phyloP scores from a whole-genome alignment of 139 green algal genomes.

The Chlorella sp. region DNA sequence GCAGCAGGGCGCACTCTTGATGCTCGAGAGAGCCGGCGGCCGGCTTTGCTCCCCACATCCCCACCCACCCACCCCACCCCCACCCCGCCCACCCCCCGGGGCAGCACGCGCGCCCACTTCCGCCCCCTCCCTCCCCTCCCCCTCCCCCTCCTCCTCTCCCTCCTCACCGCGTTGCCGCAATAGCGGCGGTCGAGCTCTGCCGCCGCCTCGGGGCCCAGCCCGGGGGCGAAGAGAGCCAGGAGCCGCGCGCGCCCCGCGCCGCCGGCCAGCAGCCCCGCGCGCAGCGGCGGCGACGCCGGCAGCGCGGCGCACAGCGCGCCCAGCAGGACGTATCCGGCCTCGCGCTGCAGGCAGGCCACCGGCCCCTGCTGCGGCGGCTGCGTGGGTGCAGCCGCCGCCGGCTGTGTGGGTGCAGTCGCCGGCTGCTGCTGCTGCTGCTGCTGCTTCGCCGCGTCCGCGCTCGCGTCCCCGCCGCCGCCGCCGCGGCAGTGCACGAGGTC shows the following conservation, averaged over 20 bases:
- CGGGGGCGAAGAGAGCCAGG: constrained; percentile 55
- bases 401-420: too few relatives aligned
- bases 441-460: too few relatives aligned
- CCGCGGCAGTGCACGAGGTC: too few relatives aligned
- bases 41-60: too few relatives aligned
- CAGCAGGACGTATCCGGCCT: constrained; percentile 77
- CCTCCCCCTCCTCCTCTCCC: background rate
- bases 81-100: too few relatives aligned
- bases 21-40: too few relatives aligned
- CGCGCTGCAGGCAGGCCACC: constrained; percentile 46
- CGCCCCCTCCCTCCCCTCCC: too few relatives aligned
- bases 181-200: constrained; percentile 43
- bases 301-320: constrained; percentile 49
- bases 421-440: too few relatives aligned
- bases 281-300: constrained; percentile 20
- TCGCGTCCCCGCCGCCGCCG: too few relatives aligned
- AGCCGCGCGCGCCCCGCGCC: constrained; percentile 26
- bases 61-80: too few relatives aligned
- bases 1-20: background rate
- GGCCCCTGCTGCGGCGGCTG: background rate
- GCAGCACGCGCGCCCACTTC: too few relatives aligned
- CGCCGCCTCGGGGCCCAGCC: constrained; percentile 47
- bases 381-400: too few relatives aligned
- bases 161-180: background rate
- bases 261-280: background rate